Evolutionary conservation across 495 filamentous ascomycete genomes (phyloP).

Genomic region (Penicillium flavigenum): DNA sequence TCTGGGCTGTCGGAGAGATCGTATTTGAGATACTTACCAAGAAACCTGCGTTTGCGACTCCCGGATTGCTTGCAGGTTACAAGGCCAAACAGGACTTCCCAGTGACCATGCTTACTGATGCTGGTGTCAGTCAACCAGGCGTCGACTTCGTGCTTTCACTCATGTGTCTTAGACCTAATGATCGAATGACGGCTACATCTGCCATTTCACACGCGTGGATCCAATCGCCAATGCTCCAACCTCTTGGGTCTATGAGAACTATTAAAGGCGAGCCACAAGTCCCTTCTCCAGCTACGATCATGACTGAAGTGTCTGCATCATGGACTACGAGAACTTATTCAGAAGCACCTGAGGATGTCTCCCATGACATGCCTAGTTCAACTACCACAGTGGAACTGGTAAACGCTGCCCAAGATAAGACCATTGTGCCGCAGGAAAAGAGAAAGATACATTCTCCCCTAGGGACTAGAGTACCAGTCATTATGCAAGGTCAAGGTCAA

Average conservation of each 20-base stretch:
- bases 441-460: neutral
- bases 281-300: neutral
- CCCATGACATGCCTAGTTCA: neutral
- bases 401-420: neutral
- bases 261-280: neutral
- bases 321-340: neutral
- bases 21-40: constrained; percentile 18
- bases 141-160: constrained; percentile 12
- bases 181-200: constrained; percentile 1
- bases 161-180: constrained; percentile 9
- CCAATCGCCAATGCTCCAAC: neutral
- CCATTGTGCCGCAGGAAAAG: too few relatives aligned
- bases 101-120: neutral
- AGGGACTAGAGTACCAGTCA: neutral
- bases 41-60: constrained; percentile 2
- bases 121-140: constrained; percentile 2
- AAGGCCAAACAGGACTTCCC: constrained; percentile 5
- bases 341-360: neutral
- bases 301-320: constrained; percentile 5
- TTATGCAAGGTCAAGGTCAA: neutral
- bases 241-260: neutral
- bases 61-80: neutral
- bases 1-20: constrained; percentile 23
- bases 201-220: constrained; percentile 6
- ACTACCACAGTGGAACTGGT: neutral